These are phyloP conservation scores for Cyberlindnera maritima DNA, from an alignment of 805 yeast species.

Conservation along the genomic window DNA sequence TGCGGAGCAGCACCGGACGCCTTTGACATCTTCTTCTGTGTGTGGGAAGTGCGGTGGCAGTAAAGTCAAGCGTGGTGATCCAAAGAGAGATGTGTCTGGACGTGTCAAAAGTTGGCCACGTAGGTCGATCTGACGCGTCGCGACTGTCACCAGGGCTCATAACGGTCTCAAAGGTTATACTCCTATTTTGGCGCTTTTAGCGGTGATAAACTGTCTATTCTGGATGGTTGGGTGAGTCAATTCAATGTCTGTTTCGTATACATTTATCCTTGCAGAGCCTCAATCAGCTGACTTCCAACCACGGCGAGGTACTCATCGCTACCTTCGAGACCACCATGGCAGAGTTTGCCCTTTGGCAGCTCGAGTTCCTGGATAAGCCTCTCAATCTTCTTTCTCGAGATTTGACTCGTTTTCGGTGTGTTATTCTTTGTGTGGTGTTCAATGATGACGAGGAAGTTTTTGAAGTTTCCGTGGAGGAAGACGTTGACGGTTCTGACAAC, in stretches of 20 bases:
- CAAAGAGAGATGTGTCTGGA: not conserved
- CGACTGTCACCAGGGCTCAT: not conserved
- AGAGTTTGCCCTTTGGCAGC: slow-evolving; percentile 14
- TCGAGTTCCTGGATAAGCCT: slow-evolving; percentile 7
- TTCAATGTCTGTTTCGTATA: not conserved
- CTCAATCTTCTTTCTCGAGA: slow-evolving; percentile 4
- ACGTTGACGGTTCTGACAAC: slow-evolving; percentile 66
- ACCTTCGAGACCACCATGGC: slow-evolving; percentile 2
- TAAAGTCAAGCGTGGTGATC: not conserved
- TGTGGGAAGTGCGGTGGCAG: not conserved
- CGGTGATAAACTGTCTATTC: too few species aligned
- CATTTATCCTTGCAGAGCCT: slow-evolving; percentile 10
- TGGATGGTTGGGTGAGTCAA: too few species aligned
- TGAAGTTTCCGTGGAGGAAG: slow-evolving; percentile 69
- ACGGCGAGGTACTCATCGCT: slow-evolving; percentile 5
- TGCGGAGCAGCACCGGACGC: slow-evolving; percentile 9
- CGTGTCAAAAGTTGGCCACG: not conserved
- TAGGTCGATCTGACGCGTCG: not conserved
- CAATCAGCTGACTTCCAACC: slow-evolving; percentile 11
- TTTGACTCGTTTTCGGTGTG: not conserved
- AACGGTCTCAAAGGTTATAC: not conserved
- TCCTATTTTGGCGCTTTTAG: too few species aligned
- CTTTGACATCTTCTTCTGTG: slow-evolving; percentile 9
- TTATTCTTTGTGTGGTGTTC: slow-evolving; percentile 11
- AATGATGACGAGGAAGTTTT: slow-evolving; percentile 53